Conservation (phyloP, 169 alveolate genomes). For the Condylostoma magnum region DNA sequence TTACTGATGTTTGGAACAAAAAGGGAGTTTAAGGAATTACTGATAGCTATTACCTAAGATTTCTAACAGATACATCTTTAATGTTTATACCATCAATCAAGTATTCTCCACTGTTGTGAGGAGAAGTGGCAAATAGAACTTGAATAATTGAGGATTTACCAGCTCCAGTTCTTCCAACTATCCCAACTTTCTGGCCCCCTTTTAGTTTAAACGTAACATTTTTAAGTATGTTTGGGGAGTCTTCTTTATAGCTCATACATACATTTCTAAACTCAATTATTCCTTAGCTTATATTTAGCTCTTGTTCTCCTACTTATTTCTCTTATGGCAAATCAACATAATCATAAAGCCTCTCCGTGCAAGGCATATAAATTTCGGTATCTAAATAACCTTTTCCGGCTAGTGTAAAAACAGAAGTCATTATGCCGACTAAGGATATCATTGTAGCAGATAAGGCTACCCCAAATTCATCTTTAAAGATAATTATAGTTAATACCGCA, state of each 20-base stretch:
- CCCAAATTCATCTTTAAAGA: not conserved
- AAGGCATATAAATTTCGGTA: not conserved
- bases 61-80: slow-evolving; percentile 37
- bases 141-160: slow-evolving; percentile 85
- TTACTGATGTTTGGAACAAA: slow-evolving; percentile 70
- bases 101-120: slow-evolving; percentile 56
- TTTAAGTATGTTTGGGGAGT: slow-evolving; percentile 63
- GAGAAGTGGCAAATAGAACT: slow-evolving; percentile 71
- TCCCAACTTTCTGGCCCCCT: slow-evolving; percentile 76
- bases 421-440: not conserved
- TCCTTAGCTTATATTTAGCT: not conserved
- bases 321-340: not conserved
- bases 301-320: not conserved
- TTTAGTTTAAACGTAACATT: slow-evolving; percentile 54
- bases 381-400: not conserved
- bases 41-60: slow-evolving; percentile 52
- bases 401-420: not conserved
- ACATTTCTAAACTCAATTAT: slow-evolving; percentile 52
- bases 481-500: not conserved
- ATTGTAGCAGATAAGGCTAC: not conserved
- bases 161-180: slow-evolving; percentile 89
- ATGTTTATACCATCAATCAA: slow-evolving; percentile 51
- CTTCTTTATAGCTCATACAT: slow-evolving; percentile 66
- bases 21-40: slow-evolving; percentile 82
- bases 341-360: not conserved